Conservation (phyloP, 768 basidiomycete species). For the Amanita jacksonii region DNA sequence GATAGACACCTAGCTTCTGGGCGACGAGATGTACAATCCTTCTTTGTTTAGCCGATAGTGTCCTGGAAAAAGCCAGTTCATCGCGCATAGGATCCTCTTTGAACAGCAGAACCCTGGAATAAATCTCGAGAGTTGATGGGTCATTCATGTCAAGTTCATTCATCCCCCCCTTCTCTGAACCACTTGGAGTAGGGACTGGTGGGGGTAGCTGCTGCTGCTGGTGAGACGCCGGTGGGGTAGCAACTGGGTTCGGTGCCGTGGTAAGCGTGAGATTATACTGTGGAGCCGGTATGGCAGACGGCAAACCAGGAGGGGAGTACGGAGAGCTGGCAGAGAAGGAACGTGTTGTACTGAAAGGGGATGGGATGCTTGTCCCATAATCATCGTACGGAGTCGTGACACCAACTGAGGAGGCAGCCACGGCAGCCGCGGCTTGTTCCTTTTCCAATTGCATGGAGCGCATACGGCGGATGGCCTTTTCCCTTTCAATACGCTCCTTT, state of each 20-base stretch:
- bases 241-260: slow-evolving; percentile 41
- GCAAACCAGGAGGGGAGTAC: slow-evolving; percentile 58
- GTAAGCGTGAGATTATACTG: slow-evolving; percentile 35
- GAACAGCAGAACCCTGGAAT: slow-evolving; percentile 92
- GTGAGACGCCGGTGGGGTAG: slow-evolving; percentile 25
- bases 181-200: slow-evolving; percentile 49
- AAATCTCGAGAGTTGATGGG: slow-evolving; percentile 91
- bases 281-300: slow-evolving; percentile 31
- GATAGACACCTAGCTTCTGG: slow-evolving; percentile 91
- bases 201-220: slow-evolving; percentile 23
- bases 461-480: slow-evolving; percentile 98
- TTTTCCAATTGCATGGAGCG: slow-evolving; percentile 93
- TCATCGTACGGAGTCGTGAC: slow-evolving; percentile 58
- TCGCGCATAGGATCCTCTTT: slow-evolving; percentile 97
- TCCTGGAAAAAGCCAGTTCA: slow-evolving; percentile 92
- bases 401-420: slow-evolving; percentile 12
- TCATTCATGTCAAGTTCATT: slow-evolving; percentile 93
- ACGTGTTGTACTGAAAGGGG: slow-evolving; percentile 59
- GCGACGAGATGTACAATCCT: slow-evolving; percentile 93
- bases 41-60: slow-evolving; percentile 75
- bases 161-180: slow-evolving; percentile 51
- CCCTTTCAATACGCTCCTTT: slow-evolving; percentile 96
- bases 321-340: slow-evolving; percentile 58
- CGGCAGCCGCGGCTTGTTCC: too few species aligned
- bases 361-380: slow-evolving; percentile 53